phyloP scores from a whole-genome alignment of 2,329 filamentous ascomycete genomes.

The Aspergillus sp. region DNA sequence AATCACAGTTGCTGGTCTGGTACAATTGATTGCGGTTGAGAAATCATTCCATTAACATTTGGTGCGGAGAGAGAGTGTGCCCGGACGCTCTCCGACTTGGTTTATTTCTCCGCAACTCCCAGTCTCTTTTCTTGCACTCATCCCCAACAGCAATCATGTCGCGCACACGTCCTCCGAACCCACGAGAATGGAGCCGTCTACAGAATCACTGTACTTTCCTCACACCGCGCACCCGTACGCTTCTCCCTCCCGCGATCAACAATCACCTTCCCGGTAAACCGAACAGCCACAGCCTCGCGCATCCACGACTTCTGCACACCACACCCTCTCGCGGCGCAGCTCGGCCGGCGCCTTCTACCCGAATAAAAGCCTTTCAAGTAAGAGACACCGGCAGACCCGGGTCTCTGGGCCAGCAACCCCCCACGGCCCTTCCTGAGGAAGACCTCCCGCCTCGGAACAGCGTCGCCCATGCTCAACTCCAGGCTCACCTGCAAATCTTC shows the following conservation, averaged over 20 bases:
- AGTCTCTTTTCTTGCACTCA: neutral
- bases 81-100: neutral
- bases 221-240: neutral
- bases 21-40: neutral
- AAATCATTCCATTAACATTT: neutral
- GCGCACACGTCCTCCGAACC: conserved; percentile 17
- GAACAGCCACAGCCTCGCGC: neutral
- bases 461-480: neutral
- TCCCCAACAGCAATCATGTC: conserved; percentile 10
- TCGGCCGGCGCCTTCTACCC: conserved; percentile 11
- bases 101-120: neutral
- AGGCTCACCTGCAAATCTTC: conserved; percentile 1
- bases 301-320: conserved; percentile 13
- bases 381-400: neutral
- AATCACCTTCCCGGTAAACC: neutral
- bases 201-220: neutral
- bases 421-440: neutral
- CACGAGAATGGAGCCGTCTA: conserved; percentile 14
- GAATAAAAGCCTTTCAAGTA: conserved; percentile 1
- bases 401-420: neutral
- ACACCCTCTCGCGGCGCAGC: neutral
- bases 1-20: neutral
- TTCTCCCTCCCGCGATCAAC: neutral
- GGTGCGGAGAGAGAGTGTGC: neutral
- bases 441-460: neutral